Conservation (phyloP, 2,329 filamentous ascomycete genomes). For the Xylariaceae sp. region DNA sequence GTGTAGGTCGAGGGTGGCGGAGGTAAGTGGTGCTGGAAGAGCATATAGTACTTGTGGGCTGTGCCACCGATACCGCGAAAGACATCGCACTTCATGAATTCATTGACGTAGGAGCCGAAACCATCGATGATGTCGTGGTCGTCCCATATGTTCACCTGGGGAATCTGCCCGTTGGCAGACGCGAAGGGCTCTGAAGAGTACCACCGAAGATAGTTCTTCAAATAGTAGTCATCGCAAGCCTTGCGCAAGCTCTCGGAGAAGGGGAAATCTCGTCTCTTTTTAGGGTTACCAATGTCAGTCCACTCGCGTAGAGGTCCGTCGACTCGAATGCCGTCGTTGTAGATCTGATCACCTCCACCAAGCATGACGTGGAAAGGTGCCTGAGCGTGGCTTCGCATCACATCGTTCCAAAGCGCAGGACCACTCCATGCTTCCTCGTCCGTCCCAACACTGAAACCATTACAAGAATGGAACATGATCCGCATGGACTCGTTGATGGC, state of each 20-base stretch:
- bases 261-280: slow-evolving; percentile 71
- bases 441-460: slow-evolving; percentile 84
- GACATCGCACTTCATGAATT: slow-evolving; percentile 89
- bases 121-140: slow-evolving; percentile 94
- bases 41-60: slow-evolving; percentile 96
- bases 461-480: slow-evolving; percentile 98
- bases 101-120: slow-evolving; percentile 88
- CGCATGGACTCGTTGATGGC: slow-evolving; percentile 85
- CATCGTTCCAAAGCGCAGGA: slow-evolving; percentile 92
- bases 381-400: slow-evolving; percentile 73
- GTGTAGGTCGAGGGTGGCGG: slow-evolving; percentile 85
- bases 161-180: slow-evolving; percentile 82
- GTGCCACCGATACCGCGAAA: slow-evolving; percentile 89
- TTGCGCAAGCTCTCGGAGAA: slow-evolving; percentile 77
- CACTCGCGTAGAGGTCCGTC: slow-evolving; percentile 76
- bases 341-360: slow-evolving; percentile 92
- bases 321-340: slow-evolving; percentile 90
- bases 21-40: slow-evolving; percentile 92
- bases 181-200: slow-evolving; percentile 83
- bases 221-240: slow-evolving; percentile 85
- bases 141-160: slow-evolving; percentile 97
- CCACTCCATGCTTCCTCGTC: slow-evolving; percentile 77
- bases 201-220: slow-evolving; percentile 83
- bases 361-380: slow-evolving; percentile 92
- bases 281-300: slow-evolving; percentile 78